Conservation (phyloP, 345 rosid species). For the Eucalyptus pauciflora region DNA sequence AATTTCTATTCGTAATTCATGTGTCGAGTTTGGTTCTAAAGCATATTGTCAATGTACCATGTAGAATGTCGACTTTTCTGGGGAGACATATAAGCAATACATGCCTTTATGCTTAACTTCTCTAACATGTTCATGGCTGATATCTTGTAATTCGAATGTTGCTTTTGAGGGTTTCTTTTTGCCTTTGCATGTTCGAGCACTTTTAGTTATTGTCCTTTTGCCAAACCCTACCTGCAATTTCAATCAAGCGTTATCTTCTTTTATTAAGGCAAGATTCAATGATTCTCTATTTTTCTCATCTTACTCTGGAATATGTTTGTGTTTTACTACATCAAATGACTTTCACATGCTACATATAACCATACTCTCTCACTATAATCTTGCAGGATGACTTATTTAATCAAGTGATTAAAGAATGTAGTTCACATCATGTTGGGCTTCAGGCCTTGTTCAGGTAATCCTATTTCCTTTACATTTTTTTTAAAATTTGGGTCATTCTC, state of each 20-base stretch:
- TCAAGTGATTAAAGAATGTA: constrained; percentile 44
- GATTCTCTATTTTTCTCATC: neutral
- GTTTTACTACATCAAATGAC: neutral
- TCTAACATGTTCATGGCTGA: neutral
- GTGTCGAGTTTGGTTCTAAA: neutral
- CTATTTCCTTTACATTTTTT: neutral
- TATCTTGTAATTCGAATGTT: neutral
- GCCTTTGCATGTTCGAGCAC: neutral
- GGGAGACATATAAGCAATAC: neutral
- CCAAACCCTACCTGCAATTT: neutral
- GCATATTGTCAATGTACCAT: neutral
- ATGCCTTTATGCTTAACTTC: neutral
- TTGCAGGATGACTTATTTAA: constrained; percentile 48
- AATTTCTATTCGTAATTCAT: neutral
- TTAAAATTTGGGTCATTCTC: neutral
- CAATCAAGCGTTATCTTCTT: neutral
- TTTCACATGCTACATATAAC: neutral
- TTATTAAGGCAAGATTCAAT: neutral
- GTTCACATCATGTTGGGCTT: constrained; percentile 39
- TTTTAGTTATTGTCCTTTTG: neutral
- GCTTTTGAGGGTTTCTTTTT: neutral
- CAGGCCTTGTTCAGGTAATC: constrained; percentile 50
- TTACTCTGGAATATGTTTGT: neutral
- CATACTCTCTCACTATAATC: neutral
- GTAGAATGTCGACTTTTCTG: neutral